Conservation (phyloP, 2,329 filamentous ascomycete genomes). For the Fusarium sp. region DNA sequence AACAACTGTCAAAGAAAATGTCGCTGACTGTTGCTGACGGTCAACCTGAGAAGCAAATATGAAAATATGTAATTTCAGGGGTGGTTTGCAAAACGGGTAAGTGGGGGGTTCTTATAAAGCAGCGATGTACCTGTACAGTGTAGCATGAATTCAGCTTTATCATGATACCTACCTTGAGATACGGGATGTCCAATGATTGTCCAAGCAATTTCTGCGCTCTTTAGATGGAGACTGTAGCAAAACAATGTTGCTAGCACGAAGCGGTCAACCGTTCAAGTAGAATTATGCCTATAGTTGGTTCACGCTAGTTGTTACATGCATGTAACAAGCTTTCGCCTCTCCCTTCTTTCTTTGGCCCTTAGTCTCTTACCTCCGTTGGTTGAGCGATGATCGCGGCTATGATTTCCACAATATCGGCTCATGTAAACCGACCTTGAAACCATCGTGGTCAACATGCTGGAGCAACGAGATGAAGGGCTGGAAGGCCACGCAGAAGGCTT, state of each 20-base stretch:
- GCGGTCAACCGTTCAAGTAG: slow-evolving; percentile 1
- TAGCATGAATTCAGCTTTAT: slow-evolving; percentile 13
- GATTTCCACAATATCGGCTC: slow-evolving; percentile 30
- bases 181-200: slow-evolving; percentile 4
- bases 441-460: slow-evolving; percentile 3
- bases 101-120: neutral
- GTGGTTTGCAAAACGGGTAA: slow-evolving; percentile 26
- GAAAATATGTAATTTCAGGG: slow-evolving; percentile 25
- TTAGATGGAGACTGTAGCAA: neutral
- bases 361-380: slow-evolving; percentile 19
- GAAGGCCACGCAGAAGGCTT: slow-evolving; percentile 28
- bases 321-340: slow-evolving; percentile 27
- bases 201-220: slow-evolving; percentile 12
- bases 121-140: slow-evolving; percentile 20
- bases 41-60: neutral
- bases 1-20: neutral
- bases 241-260: neutral
- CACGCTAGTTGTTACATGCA: slow-evolving; percentile 4
- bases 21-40: neutral
- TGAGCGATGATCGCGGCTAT: slow-evolving; percentile 25
- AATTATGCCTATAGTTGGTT: neutral
- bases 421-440: slow-evolving; percentile 31
- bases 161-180: slow-evolving; percentile 19
- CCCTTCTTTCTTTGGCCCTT: slow-evolving; percentile 24
- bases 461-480: slow-evolving; percentile 20